phyloP scores from a whole-genome alignment of 202 grass and related monocot species.

The Musa balbisiana region DNA sequence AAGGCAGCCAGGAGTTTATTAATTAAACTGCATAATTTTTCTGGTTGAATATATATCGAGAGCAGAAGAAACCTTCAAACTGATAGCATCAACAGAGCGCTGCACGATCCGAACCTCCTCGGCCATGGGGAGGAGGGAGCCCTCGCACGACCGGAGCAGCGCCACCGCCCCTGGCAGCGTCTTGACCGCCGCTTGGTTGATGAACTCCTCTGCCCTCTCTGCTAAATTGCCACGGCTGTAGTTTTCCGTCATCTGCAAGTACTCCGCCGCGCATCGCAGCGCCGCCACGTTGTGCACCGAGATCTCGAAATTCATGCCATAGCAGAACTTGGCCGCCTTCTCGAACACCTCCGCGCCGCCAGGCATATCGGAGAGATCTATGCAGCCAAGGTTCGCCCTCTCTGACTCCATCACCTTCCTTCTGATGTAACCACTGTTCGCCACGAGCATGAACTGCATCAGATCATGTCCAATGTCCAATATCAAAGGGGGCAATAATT shows the following conservation, averaged over 20 bases:
- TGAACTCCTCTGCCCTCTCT: conserved; percentile 55
- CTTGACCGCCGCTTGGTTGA: conserved; percentile 43
- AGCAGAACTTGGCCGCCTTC: conserved; percentile 61
- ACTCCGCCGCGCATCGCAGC: conserved; percentile 52
- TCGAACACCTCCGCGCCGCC: conserved; percentile 71
- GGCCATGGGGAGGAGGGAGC: conserved; percentile 20
- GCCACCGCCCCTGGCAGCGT: conserved; percentile 41
- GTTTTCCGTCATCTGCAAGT: conserved; percentile 59
- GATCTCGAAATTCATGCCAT: conserved; percentile 69
- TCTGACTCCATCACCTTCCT: conserved; percentile 30
- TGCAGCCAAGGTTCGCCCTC: conserved; percentile 10
- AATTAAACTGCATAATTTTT: no score
- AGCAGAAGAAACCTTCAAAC: conserved; percentile 28
- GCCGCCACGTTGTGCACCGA: conserved; percentile 48
- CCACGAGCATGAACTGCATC: conserved; percentile 39
- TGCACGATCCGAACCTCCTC: conserved; percentile 41
- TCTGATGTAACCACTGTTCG: conserved; percentile 65
- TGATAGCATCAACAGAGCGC: conserved; percentile 38
- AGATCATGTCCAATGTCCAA: neutral
- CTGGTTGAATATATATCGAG: no score
- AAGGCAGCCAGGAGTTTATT: no score
- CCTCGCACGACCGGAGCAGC: conserved; percentile 66
- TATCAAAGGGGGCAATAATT: neutral
- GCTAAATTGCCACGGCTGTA: conserved; percentile 31
- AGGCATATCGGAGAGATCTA: conserved; percentile 43